Evolutionary conservation across 768 basidiomycete genomes (phyloP), one percentile per base, ranked within the genome.

Genomic region (Trametes sanguinea): DNA sequence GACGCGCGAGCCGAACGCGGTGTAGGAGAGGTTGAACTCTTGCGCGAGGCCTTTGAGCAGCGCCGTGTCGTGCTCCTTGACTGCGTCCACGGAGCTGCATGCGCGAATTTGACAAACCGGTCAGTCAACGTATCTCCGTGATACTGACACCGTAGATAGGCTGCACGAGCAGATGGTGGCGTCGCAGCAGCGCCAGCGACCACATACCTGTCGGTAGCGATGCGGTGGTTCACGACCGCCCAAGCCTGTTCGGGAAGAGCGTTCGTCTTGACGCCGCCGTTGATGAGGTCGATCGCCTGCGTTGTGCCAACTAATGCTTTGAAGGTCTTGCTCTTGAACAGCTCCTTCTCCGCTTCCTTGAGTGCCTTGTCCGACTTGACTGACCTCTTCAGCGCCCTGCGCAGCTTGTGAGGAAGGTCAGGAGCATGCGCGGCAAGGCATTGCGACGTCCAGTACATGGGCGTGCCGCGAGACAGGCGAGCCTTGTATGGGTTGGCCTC

Each of bases 341-440:
- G 60, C 39, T 54, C 60, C 43, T 65, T 56, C 67, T 80, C 80
- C 2, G 81, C 71, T 51, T 68, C 66, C 39, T 67, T 67, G 32
- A 83, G 66, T 1, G 69, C 68, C 47, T 65, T 67, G 45, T 78
- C 75, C 6, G 68, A 71, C 44, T 60, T 66, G n/a, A 48, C 54
- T 6, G 73, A 67, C 32, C 65, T 51, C 54, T 68, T 62, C 30
- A 78, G 67, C 7, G 71, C 65, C 43, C 67, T 58, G 32, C 73
- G 74, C 22, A 78, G 63, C 6, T 62, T 56, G 14, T 55, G 30
- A 0, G 76, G 73, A 14, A 83, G 60, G 17, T 74, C 70, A 4
- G 80, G 77, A 11, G 73, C 76, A 58, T 80, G 73, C 0, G 77
- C 76, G 4, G 79, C 80, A 3, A 77, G 65, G 68, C 84, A 85